These are phyloP conservation scores for Corymbia calophylla DNA, from an alignment of 441 rosid genomes.

Conservation along the genomic window DNA sequence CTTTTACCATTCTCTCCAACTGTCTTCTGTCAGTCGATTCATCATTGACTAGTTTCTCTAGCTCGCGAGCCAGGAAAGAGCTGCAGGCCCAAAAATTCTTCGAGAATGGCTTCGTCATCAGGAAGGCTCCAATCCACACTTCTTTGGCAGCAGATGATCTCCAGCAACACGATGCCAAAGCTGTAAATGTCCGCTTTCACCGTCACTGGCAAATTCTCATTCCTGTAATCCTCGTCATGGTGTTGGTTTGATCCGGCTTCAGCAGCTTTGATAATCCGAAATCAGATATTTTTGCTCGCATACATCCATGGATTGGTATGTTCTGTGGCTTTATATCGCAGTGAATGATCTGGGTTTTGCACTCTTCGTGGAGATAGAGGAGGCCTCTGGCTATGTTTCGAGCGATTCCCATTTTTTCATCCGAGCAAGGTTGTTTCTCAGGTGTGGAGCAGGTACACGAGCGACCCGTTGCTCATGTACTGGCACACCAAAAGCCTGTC, in stretches of 20 bases:
- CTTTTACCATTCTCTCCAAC: neutral
- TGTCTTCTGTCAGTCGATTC: neutral
- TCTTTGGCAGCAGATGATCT: neutral
- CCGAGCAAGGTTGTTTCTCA: too few relatives aligned
- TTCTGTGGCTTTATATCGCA: neutral
- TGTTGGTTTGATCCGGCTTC: neutral
- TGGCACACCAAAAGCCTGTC: too few relatives aligned
- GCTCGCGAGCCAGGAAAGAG: neutral
- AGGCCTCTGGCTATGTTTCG: too few relatives aligned
- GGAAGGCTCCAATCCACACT: neutral
- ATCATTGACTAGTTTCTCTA: neutral
- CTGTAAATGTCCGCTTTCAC: neutral
- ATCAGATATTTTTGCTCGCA: neutral
- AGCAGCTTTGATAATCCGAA: neutral
- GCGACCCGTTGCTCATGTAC: too few relatives aligned
- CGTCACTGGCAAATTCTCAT: neutral
- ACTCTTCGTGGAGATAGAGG: neutral
- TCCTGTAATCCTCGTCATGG: neutral
- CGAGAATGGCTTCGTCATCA: neutral
- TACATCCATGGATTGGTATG: neutral
- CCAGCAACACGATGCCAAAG: neutral
- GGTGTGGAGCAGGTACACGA: too few relatives aligned
- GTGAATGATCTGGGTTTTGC: neutral
- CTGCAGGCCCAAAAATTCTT: neutral
- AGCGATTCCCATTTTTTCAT: too few relatives aligned